Conservation (phyloP, 495 filamentous ascomycete genomes). For the Penicillium psychrofluorescens region DNA sequence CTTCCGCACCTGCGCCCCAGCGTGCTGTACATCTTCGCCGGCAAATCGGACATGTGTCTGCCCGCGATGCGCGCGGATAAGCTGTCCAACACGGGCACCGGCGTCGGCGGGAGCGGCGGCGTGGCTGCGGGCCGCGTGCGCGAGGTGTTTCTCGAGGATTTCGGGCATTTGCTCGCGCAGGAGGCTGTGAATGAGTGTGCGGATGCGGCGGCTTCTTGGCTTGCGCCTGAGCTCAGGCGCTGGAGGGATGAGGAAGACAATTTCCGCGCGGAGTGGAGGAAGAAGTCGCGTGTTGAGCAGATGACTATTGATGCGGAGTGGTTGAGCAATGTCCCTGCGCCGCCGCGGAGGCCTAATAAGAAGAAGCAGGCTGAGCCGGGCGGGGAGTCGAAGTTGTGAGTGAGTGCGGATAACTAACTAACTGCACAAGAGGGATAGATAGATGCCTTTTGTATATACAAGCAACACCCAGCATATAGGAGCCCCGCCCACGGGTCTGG, state of each 20-base stretch:
- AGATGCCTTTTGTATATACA: slow-evolving; percentile 4
- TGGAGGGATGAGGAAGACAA: slow-evolving; percentile 59
- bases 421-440: too few relatives aligned
- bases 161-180: slow-evolving; percentile 81
- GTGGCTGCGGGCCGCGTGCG: slow-evolving; percentile 58
- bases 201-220: slow-evolving; percentile 52
- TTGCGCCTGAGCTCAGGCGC: slow-evolving; percentile 52
- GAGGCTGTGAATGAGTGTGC: slow-evolving; percentile 64
- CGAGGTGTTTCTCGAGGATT: slow-evolving; percentile 54
- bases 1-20: slow-evolving; percentile 67
- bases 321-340: slow-evolving; percentile 39
- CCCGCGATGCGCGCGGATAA: slow-evolving; percentile 42
- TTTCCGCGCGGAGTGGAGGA: slow-evolving; percentile 48
- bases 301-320: slow-evolving; percentile 51
- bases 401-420: background rate
- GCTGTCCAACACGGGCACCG: slow-evolving; percentile 36
- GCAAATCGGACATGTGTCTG: slow-evolving; percentile 51
- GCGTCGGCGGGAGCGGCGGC: slow-evolving; percentile 44
- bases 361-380: slow-evolving; percentile 6
- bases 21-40: slow-evolving; percentile 78
- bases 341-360: slow-evolving; percentile 32
- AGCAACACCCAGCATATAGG: background rate
- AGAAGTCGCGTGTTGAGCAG: slow-evolving; percentile 46
- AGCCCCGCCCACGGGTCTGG: too few relatives aligned
- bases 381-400: slow-evolving; percentile 28